Conservation (phyloP, 176 grass and related monocot genomes). For the Chrysopogon serrulatus region DNA sequence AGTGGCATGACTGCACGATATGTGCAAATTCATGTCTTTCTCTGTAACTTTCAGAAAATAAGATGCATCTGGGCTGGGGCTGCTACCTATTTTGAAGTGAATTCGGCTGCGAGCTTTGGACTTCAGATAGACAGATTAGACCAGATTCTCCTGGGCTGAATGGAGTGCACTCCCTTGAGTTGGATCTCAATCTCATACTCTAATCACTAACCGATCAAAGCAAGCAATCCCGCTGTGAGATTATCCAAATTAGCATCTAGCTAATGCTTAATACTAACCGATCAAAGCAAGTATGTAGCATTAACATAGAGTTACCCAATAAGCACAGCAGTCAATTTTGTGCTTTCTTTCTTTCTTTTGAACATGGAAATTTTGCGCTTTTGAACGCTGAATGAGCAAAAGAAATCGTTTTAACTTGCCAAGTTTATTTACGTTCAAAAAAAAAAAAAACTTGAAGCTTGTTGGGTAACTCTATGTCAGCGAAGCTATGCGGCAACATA, state of each 20-base stretch:
- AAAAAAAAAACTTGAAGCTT: too few relatives aligned
- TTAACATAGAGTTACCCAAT: background rate
- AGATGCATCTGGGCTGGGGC: background rate
- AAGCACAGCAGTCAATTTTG: background rate
- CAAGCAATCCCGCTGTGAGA: background rate
- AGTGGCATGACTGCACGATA: background rate
- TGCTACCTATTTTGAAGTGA: background rate
- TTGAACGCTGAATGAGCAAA: too few relatives aligned
- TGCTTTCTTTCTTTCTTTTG: too few relatives aligned
- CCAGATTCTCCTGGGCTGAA: background rate
- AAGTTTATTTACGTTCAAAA: too few relatives aligned
- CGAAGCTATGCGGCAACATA: background rate
- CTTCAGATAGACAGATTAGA: background rate
- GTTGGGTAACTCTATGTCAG: too few relatives aligned
- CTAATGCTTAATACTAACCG: background rate
- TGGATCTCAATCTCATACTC: background rate
- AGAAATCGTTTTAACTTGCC: too few relatives aligned
- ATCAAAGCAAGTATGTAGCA: too few relatives aligned
- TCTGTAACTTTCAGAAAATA: constrained; percentile 3
- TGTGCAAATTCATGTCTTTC: background rate
- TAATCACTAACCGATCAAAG: background rate
- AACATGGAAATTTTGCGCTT: too few relatives aligned
- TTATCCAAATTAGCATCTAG: background rate
- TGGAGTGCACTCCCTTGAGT: background rate
- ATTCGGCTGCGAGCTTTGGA: background rate